Percentiles rank a stretch among this genome's conserved stretches.
phyloP scores from a whole-genome alignment of 1,139 yeast species.

The Yarrowia galli region DNA sequence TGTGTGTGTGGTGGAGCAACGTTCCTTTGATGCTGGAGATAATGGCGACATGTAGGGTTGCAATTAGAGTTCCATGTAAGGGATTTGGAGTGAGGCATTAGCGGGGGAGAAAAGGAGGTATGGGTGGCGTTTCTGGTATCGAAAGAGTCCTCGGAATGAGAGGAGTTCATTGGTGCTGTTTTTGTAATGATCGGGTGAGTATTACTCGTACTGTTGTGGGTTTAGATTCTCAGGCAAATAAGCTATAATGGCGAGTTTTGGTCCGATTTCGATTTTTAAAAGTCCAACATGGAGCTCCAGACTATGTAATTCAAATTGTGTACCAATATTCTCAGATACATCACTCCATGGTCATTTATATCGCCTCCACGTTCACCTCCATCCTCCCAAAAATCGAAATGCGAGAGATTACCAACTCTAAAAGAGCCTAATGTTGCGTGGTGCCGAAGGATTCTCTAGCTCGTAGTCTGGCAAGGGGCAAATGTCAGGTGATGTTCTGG shows the following conservation, averaged over 20 bases:
- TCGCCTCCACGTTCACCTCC: no score
- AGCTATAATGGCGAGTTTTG: not conserved
- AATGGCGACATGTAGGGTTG: slow-evolving; percentile 2
- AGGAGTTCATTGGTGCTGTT: not conserved
- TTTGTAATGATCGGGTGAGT: not conserved
- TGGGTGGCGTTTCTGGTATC: not conserved
- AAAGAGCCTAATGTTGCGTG: slow-evolving; percentile 11
- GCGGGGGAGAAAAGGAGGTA: no score
- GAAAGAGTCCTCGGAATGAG: not conserved
- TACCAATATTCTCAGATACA: no score
- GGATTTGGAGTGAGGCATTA: slow-evolving; percentile 2
- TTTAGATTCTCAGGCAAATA: no score
- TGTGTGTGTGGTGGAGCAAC: slow-evolving; percentile 11
- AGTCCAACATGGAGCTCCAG: not conserved
- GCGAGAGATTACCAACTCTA: slow-evolving; percentile 25
- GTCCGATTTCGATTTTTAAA: slow-evolving; percentile 1
- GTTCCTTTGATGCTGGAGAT: slow-evolving; percentile 1
- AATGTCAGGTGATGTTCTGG: not conserved
- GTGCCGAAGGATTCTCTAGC: slow-evolving; percentile 19
- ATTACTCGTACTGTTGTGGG: not conserved
- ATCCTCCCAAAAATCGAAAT: not conserved
- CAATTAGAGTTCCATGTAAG: not conserved
- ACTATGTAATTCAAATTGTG: not conserved
- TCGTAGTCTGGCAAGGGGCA: not conserved
- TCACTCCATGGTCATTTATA: no score